phyloP scores from a whole-genome alignment of 164 flowering plant genomes.

The Magnolia sinica region DNA sequence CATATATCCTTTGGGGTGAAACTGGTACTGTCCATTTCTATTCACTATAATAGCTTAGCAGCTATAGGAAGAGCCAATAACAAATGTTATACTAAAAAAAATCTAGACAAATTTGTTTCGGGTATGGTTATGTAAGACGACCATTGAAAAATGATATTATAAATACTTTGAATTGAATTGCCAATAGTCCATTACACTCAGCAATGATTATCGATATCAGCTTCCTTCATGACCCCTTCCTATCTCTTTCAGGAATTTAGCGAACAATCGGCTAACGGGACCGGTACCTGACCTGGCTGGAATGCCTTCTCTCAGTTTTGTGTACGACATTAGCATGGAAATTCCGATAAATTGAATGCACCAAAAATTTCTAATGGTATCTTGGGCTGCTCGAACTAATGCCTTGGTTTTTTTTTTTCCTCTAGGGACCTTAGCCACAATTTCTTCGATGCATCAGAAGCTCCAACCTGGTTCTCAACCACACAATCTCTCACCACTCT shows the following conservation, averaged over 20 bases:
- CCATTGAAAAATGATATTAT: too few relatives aligned
- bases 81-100: too few relatives aligned
- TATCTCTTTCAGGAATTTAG: constrained; percentile 56
- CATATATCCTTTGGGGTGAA: too few relatives aligned
- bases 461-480: constrained; percentile 86
- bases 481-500: constrained; percentile 71
- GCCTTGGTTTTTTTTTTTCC: not conserved
- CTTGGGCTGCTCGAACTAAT: not conserved
- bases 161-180: too few relatives aligned
- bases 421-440: constrained; percentile 90
- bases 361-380: not conserved
- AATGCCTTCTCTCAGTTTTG: constrained; percentile 65
- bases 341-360: not conserved
- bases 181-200: too few relatives aligned
- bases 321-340: constrained; percentile 46
- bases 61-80: too few relatives aligned
- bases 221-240: constrained; percentile 13
- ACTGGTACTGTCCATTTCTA: too few relatives aligned
- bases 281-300: constrained; percentile 58
- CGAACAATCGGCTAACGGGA: constrained; percentile 59
- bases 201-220: not conserved
- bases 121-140: too few relatives aligned
- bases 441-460: constrained; percentile 53
- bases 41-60: too few relatives aligned
- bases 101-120: too few relatives aligned